Evolutionary conservation across 176 grass and related monocot genomes (phyloP).

Genomic region (Saccharum officinarum): DNA sequence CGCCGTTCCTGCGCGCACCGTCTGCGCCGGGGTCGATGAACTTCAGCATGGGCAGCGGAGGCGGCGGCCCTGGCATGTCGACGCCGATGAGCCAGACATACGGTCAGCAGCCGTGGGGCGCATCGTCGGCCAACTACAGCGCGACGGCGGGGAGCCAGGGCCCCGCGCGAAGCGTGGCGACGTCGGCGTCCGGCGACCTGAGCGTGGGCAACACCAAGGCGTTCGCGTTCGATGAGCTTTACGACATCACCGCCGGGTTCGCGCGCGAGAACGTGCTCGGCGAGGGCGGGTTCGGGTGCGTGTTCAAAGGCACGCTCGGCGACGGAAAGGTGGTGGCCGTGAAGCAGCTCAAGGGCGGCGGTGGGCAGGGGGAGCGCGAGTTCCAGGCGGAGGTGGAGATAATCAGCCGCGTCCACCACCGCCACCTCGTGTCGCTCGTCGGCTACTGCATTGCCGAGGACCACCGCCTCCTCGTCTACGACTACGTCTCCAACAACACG

Average conservation of each 20-base stretch:
- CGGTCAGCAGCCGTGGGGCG: not conserved
- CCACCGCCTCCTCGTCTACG: constrained; percentile 84
- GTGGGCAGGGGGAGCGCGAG: constrained; percentile 91
- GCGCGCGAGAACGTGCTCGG: constrained; percentile 68
- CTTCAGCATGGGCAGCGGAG: constrained; percentile 38
- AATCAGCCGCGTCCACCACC: constrained; percentile 87
- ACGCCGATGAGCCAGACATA: constrained; percentile 24
- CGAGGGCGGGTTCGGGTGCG: constrained; percentile 94
- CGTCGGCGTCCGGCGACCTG: constrained; percentile 34
- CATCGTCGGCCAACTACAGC: constrained; percentile 45
- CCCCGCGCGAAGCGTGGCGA: constrained; percentile 28
- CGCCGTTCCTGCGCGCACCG: constrained; percentile 53
- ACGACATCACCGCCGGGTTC: constrained; percentile 77
- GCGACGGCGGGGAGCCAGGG: constrained; percentile 43
- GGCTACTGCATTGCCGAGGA: constrained; percentile 85
- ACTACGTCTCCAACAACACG: constrained; percentile 82
- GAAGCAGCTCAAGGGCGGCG: constrained; percentile 88
- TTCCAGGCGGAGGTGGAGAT: constrained; percentile 99
- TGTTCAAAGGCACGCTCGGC: constrained; percentile 71
- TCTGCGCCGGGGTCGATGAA: constrained; percentile 44
- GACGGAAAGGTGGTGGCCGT: constrained; percentile 79
- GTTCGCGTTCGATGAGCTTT: constrained; percentile 79
- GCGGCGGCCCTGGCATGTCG: constrained; percentile 9
- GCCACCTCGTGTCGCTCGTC: constrained; percentile 86
- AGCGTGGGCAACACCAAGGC: constrained; percentile 65